Evolutionary conservation across 2,329 filamentous ascomycete genomes (phyloP).

Genomic region (Hymenoscyphus infarciens): DNA sequence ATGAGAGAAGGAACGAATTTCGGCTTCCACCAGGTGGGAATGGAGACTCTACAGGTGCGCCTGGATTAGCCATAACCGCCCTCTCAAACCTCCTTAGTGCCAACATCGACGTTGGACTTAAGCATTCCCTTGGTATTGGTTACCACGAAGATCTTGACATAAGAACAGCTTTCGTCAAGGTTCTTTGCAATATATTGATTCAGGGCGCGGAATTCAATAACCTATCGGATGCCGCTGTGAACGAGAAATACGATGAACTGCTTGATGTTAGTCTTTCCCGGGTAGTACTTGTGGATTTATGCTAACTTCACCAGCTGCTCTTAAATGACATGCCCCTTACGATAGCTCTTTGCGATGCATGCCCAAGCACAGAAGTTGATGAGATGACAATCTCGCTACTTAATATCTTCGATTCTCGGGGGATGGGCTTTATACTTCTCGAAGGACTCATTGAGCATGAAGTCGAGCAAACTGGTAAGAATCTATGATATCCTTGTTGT

Average conservation of each 20-base stretch:
- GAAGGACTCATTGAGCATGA: conserved; percentile 67
- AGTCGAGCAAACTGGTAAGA: conserved; percentile 59
- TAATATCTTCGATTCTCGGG: conserved; percentile 67
- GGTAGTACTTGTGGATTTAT: conserved; percentile 1
- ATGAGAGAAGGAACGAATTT: conserved; percentile 43
- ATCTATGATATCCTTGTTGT: background rate
- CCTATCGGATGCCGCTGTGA: conserved; percentile 62
- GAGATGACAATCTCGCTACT: conserved; percentile 65
- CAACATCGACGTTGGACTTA: conserved; percentile 68
- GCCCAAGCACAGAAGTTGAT: conserved; percentile 65
- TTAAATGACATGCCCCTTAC: conserved; percentile 61
- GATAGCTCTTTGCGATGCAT: conserved; percentile 61
- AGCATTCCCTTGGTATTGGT: conserved; percentile 66
- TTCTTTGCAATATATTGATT: conserved; percentile 67
- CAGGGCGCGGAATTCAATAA: conserved; percentile 70
- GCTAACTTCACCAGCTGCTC: conserved; percentile 45
- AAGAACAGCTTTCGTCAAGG: conserved; percentile 65
- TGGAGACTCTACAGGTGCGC: conserved; percentile 53
- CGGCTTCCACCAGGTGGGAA: conserved; percentile 39
- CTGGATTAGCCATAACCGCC: conserved; percentile 64
- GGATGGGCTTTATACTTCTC: conserved; percentile 58
- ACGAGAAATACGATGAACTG: conserved; percentile 65
- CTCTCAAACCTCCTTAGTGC: conserved; percentile 66
- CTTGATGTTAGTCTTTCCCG: conserved; percentile 45
- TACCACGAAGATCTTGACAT: conserved; percentile 70